phyloP scores from a whole-genome alignment of 129 eudicot genomes.

The Flaveria bidentis region DNA sequence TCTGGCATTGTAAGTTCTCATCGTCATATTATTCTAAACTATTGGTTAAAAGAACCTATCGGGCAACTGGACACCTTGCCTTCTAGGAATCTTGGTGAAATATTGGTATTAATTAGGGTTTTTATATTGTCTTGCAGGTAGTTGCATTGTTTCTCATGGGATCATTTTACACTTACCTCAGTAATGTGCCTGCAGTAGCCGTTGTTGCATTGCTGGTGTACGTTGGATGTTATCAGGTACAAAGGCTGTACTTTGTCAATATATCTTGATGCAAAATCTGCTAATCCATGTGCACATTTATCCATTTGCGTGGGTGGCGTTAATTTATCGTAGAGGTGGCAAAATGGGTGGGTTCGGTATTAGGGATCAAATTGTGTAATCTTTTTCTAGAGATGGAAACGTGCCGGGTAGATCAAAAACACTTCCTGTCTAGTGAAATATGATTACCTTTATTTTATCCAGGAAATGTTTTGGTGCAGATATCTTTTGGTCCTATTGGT shows the following conservation, averaged over 20 bases:
- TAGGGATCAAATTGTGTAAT: background rate
- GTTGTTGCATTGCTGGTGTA: conserved; percentile 81
- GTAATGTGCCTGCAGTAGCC: conserved; percentile 65
- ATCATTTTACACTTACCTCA: conserved; percentile 83
- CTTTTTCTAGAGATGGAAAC: background rate
- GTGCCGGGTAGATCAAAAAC: background rate
- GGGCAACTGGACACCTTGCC: background rate
- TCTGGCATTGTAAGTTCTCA: conserved; percentile 76
- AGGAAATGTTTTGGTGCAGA: conserved; percentile 45
- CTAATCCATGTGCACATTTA: conserved; percentile 9
- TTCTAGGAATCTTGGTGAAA: background rate
- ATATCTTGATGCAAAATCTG: conserved; percentile 3
- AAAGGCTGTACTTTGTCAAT: conserved; percentile 9
- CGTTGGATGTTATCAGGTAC: conserved; percentile 98
- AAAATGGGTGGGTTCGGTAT: background rate
- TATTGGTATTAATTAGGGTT: conserved; percentile 5
- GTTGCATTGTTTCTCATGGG: conserved; percentile 84
- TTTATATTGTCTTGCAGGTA: conserved; percentile 44
- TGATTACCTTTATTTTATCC: background rate
- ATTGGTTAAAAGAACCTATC: background rate
- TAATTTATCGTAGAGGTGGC: background rate
- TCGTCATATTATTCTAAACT: conserved; percentile 8
- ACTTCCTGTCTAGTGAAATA: background rate
- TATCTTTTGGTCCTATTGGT: conserved; percentile 98
- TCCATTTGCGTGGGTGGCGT: conserved; percentile 1